Evolutionary conservation across 2,329 filamentous ascomycete genomes (phyloP), one percentile per base, ranked within the genome.

Genomic region (Sporothrix dimorphospora): DNA sequence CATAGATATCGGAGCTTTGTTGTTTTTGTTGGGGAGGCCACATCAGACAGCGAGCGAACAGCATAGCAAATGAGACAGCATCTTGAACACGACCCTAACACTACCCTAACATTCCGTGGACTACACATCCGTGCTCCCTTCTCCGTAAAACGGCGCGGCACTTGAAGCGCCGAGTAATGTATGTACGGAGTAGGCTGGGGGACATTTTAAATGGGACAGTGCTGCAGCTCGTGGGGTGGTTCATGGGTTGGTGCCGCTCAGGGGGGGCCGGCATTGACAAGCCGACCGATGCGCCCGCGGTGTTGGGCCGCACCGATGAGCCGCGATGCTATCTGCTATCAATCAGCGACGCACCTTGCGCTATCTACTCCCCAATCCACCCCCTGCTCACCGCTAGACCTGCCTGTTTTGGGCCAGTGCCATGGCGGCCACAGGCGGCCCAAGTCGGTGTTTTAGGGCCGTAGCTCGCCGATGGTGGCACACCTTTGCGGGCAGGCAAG

Each of bases 321-420:
- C 63, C 63, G 63, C 24, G 24, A 49, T 67, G 40, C 45, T 67
- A 47, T 67, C 40, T 27, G 40, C 40, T 65, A 65, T 65, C 61
- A 45, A 47, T 65, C 40, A 65, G 61, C 40, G 38, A 27, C 21
- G 30, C 55, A 38, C 55, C 16, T n/a, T 47, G 34, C 19, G 59
- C 59, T 63, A 42, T 63, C 59, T n/a, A 4, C 6, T 24, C 49
- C 49, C n/a, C n/a, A 4, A 9, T 53, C 6, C 24, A 19, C 53
- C 24, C 5, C 27, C 7, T 4, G 4, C 19, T 19, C 49, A 21
- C 55, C 57, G 57, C 59, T 24, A 24, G 59, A 65, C 63, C 42
- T 67, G 40, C 42, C 45, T 67, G 42, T 49, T 67, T 67, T 47
- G 63, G 63, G 21, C 61, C 40, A 47, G 34, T 63, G 57, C 6